Evolutionary conservation across 139 green algal genomes (phyloP), one percentile per base, ranked within the genome.

Genomic region (Marvania coccoides): DNA sequence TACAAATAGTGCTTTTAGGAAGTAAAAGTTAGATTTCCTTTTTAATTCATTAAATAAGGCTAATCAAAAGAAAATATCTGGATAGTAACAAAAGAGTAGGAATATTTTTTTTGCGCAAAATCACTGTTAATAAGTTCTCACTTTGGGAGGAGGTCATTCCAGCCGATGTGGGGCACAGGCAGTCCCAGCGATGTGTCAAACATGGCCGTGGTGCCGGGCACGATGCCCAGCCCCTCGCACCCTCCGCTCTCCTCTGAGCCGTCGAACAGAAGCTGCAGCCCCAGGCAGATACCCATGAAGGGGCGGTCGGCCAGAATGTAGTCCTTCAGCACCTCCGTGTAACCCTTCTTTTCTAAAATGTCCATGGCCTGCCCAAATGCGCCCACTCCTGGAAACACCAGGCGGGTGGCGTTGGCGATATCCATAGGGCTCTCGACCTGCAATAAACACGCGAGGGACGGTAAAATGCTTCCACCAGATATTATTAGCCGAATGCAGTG

Each of bases 201-300:
- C 42, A 83, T 66, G 2, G 38, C 38, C 10, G 96, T 81, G 6
- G 10, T 57, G 9, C 94, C 94, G 3, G 87, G 87, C 47, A 99
- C 87, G 45, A 99, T 47, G 4, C 88, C 94, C 39, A 99, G 68
- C 0, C 94, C 94, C 70, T 97, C 87, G 35, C 90, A 83, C 36
- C 91, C 91, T 26, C 92, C 92, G 56, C 80, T 94, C 79, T 99
- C 94, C n/a, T 95, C 86, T 62, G 79, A 92, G 38, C 90, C 92
- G 31, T 98, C 91, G 73, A 98, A 99, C 33, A 99, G 83, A 37
- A 97, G 73, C 80, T 99, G 94, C 72, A 99, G 74, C 48, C 94
- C 94, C 35, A 99, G 78, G 80, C 94, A 99, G 72, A 99, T 96
- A 64, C 94, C 94, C 29, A 98, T 68, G 77, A 98, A 99, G 30